Base-by-base conservation (phyloP, 1,284 basidiomycete genomes). In the Porodaedalea pini region DNA sequence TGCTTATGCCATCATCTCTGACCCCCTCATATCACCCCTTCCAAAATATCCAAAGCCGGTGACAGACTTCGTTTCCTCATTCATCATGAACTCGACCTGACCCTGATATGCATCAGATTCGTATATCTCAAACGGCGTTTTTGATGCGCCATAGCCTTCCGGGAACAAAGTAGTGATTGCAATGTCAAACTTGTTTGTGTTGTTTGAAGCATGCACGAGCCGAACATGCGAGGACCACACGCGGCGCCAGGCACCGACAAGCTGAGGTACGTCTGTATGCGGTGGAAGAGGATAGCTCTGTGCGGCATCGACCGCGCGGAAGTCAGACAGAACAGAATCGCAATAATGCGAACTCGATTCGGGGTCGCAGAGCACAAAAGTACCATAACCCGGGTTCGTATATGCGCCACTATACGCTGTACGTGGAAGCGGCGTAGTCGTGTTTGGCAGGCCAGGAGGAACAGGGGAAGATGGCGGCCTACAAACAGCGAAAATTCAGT, bases 121-220 rank as follows among this genome's bases (percentile, higher is more conserved):
- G 19, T 23, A 44, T 32, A 40, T 47, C 51, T 59, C 63, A 48
- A 69, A 69, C 17, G 68, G 59, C 8, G 58, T 65, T 43, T 52
- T 57, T 49, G 68, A 60, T 40, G 55, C 56, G 5, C 69, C 67
- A 51, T 65, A 70, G 3, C 68, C 68, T 8, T 62, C 36, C 5
- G 64, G 64, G 57, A 65, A 69, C 7, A 69, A 45, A 15, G 53
- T 52, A 17, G 63, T 60, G 8, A 60, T 47, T 8, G 50, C 25
- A 8, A 66, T 39, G 7, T 44, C 27, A 51, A 67, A 68, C 27
- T 34, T 51, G 34, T 62, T 51, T 25, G 40, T 51, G 37, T 62
- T 51, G 5, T 43, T 51, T 6, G 36, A 45, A 15, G 34, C 36
- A 39, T 64, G 62, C 11, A 19, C 25, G 10, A 68, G 54, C 13